Conservation (phyloP, 2,329 filamentous ascomycete genomes). For the Thelonectria olida region DNA sequence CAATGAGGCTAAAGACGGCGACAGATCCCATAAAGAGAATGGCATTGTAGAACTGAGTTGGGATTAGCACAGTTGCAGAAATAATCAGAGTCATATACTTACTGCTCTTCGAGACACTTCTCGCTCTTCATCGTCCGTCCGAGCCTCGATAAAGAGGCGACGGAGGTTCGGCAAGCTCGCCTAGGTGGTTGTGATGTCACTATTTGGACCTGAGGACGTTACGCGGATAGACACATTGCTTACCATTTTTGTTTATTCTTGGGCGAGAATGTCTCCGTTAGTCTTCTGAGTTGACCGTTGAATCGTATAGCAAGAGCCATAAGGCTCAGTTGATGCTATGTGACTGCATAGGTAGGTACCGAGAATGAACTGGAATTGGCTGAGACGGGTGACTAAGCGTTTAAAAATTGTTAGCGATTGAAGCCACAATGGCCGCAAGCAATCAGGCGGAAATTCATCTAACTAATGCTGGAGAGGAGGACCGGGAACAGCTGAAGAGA, state of each 20-base stretch:
- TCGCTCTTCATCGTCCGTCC: constrained; percentile 92
- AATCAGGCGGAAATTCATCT: constrained; percentile 39
- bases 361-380: constrained; percentile 3
- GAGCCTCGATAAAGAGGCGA: constrained; percentile 92
- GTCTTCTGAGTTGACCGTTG: neutral
- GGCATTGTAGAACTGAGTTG: constrained; percentile 89
- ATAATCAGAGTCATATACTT: neutral
- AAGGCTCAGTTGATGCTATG: constrained; percentile 17
- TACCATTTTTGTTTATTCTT: constrained; percentile 28
- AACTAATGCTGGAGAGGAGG: constrained; percentile 34
- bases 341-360: neutral
- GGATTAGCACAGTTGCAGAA: constrained; percentile 16
- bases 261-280: neutral
- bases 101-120: constrained; percentile 94
- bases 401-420: constrained; percentile 37
- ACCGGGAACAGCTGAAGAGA: constrained; percentile 23
- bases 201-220: too few relatives aligned
- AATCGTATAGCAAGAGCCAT: neutral
- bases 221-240: too few relatives aligned
- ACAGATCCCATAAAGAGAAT: constrained; percentile 97
- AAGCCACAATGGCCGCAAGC: constrained; percentile 34
- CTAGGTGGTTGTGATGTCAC: constrained; percentile 48
- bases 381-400: constrained; percentile 36
- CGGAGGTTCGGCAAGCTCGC: constrained; percentile 93
- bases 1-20: constrained; percentile 90